Evolutionary conservation across 2,329 filamentous ascomycete species (phyloP), one percentile per base, ranked within the genome.

Genomic region (Fusarium newnesense): DNA sequence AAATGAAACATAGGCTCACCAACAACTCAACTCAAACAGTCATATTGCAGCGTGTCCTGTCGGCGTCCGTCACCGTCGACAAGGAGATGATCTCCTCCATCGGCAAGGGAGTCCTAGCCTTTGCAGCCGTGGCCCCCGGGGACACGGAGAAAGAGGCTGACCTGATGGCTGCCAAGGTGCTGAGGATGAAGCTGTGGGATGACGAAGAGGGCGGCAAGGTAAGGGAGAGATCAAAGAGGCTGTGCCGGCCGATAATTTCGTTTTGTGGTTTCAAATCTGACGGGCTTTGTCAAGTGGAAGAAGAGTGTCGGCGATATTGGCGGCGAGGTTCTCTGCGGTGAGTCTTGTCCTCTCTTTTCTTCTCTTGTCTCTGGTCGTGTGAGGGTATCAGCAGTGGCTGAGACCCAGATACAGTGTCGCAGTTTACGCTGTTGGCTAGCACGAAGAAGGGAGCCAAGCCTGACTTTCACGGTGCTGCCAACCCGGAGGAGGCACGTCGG

Each of bases 401-500:
- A 63, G 57, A 36, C 54, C 57, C 59, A 37, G n/a, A n/a, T 26
- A 24, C 79, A 97, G 96, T 99, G 50, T 98, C 96, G 19, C 96
- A 99, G 83, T 99, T 99, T 80, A 99, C 96, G 5, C 89, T 99
- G 15, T 88, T 97, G 56, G 97, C 95, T 52, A 93, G 92, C 50
- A 95, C 95, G n/a, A 97, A 95, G 80, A 98, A 98, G 83, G 96
- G 96, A 71, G 95, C 91, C 80, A 98, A 97, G 82, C 97, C 96
- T 39, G 93, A 97, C 81, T 99, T 99, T 78, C 96, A 97, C 81
- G 93, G 93, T 18, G 95, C 96, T 10, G 92, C 96, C 69, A 90
- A 90, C 53, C 92, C 92, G 7, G 90, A 93, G 16, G 90, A 95
- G 64, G 96, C 96, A 30, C 93, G 91, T 77, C 88, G 88, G 69